A percentile compares a stretch with the other conserved stretches of the same genome.
phyloP scores from a whole-genome alignment of 176 grass and related monocot species.

The Saccharum spontaneum region DNA sequence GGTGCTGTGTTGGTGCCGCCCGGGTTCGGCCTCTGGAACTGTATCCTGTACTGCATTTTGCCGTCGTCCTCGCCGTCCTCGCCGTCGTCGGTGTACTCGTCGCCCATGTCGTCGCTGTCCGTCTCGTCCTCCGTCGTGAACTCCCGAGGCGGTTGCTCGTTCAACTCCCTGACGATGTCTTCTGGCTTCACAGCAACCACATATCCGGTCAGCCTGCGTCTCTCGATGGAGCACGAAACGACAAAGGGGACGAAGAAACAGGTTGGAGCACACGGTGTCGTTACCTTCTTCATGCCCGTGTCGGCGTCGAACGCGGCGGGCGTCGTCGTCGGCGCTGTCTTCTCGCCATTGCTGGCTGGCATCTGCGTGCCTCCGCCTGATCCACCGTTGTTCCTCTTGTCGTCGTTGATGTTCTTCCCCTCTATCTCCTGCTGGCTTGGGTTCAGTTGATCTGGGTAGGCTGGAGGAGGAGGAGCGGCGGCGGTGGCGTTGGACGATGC shows the following conservation, averaged over 20 bases:
- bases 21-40: conserved; percentile 51
- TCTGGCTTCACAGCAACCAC: conserved; percentile 70
- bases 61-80: conserved; percentile 58
- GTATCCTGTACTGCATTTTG: conserved; percentile 74
- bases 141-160: conserved; percentile 46
- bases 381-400: conserved; percentile 45
- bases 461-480: not conserved
- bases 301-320: conserved; percentile 26
- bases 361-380: conserved; percentile 17
- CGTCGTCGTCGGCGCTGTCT: not conserved
- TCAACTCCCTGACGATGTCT: conserved; percentile 66
- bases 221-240: conserved; percentile 1
- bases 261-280: conserved; percentile 14
- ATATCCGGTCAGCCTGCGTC: conserved; percentile 44
- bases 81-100: conserved; percentile 56
- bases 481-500: conserved; percentile 8
- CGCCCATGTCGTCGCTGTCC: conserved; percentile 56
- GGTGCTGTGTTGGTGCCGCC: conserved; percentile 8
- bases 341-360: conserved; percentile 36
- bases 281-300: conserved; percentile 35
- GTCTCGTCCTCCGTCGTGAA: conserved; percentile 60
- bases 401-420: conserved; percentile 55
- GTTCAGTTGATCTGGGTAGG: conserved; percentile 3
- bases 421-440: conserved; percentile 37
- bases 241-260: not conserved